A percentile compares a stretch with the other conserved stretches of the same genome.
Evolutionary conservation across 768 basidiomycete genomes (phyloP).

Genomic region (Grammothele lineata): DNA sequence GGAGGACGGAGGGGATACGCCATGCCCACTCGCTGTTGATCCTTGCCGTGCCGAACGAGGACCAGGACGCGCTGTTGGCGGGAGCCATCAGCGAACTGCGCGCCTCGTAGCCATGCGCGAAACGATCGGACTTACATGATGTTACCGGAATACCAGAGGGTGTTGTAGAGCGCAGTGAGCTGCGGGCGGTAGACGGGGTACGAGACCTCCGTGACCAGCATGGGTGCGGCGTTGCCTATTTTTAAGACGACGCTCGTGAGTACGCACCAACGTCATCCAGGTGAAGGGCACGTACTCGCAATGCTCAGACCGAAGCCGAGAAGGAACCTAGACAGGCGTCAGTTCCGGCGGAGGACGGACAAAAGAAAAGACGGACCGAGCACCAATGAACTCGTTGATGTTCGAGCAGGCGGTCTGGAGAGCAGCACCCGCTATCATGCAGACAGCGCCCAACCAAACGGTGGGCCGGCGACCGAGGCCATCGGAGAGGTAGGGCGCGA

Average conservation of each 20-base stretch:
- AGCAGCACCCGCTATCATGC: conserved; percentile 66
- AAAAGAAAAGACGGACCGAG: conserved; percentile 47
- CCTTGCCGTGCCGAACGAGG: conserved; percentile 76
- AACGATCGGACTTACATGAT: conserved; percentile 64
- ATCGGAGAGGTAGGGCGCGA: conserved; percentile 70
- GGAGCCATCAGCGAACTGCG: neutral
- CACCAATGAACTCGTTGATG: conserved; percentile 76
- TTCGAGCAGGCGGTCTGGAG: conserved; percentile 70
- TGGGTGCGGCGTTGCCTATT: conserved; percentile 67
- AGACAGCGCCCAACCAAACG: conserved; percentile 63
- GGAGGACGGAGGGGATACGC: conserved; percentile 76
- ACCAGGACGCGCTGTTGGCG: conserved; percentile 58
- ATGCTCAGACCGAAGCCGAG: conserved; percentile 78
- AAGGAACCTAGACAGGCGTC: conserved; percentile 41
- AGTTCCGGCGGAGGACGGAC: conserved; percentile 1
- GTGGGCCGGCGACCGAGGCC: conserved; percentile 63
- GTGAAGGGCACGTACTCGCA: conserved; percentile 37
- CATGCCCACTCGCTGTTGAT: conserved; percentile 70
- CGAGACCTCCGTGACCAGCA: conserved; percentile 82
- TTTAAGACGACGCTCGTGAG: conserved; percentile 21
- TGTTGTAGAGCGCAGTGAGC: conserved; percentile 76
- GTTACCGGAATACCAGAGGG: conserved; percentile 82
- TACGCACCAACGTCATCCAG: neutral
- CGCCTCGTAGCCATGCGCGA: neutral
- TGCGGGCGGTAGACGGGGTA: conserved; percentile 81